Conservation (phyloP, 805 yeast genomes). For the Sugiyamaella marilandica region DNA sequence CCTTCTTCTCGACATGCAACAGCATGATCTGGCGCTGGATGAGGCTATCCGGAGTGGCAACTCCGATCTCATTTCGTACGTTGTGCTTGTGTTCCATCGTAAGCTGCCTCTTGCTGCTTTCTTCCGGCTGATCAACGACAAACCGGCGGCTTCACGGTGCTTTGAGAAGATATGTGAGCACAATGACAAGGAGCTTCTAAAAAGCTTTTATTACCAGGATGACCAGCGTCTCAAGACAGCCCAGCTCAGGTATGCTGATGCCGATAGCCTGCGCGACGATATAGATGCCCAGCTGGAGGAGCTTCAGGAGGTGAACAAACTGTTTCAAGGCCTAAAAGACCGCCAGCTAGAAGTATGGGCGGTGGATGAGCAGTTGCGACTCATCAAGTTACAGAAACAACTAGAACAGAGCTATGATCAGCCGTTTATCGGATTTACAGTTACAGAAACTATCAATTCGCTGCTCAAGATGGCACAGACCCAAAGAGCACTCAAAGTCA, state of each 20-base stretch:
- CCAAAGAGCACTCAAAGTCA: slow-evolving; percentile 44
- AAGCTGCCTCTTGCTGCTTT: slow-evolving; percentile 62
- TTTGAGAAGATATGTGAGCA: slow-evolving; percentile 36
- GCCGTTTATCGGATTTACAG: slow-evolving; percentile 39
- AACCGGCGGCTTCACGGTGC: slow-evolving; percentile 38
- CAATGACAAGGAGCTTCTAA: slow-evolving; percentile 38
- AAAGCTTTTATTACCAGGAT: slow-evolving; percentile 59
- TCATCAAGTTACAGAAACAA: slow-evolving; percentile 42
- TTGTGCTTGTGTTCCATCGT: slow-evolving; percentile 50
- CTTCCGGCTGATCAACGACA: slow-evolving; percentile 55
- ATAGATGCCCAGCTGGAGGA: slow-evolving; percentile 23
- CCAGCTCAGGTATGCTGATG: slow-evolving; percentile 35
- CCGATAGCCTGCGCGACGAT: slow-evolving; percentile 19
- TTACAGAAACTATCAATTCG: slow-evolving; percentile 45
- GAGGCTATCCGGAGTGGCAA: slow-evolving; percentile 61
- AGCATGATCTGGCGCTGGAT: slow-evolving; percentile 59
- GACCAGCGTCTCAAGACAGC: slow-evolving; percentile 51
- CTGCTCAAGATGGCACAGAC: slow-evolving; percentile 48
- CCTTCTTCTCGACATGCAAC: slow-evolving; percentile 64
- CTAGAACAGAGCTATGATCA: slow-evolving; percentile 41
- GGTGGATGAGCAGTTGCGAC: slow-evolving; percentile 42
- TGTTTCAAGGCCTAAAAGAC: slow-evolving; percentile 34
- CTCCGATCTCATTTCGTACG: slow-evolving; percentile 54
- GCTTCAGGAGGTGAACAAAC: slow-evolving; percentile 29
- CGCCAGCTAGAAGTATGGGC: slow-evolving; percentile 36